A percentile compares a stretch with the other conserved stretches of the same genome.
Evolutionary conservation across 345 rosid species (phyloP).

Genomic region (Laguncularia racemosa): DNA sequence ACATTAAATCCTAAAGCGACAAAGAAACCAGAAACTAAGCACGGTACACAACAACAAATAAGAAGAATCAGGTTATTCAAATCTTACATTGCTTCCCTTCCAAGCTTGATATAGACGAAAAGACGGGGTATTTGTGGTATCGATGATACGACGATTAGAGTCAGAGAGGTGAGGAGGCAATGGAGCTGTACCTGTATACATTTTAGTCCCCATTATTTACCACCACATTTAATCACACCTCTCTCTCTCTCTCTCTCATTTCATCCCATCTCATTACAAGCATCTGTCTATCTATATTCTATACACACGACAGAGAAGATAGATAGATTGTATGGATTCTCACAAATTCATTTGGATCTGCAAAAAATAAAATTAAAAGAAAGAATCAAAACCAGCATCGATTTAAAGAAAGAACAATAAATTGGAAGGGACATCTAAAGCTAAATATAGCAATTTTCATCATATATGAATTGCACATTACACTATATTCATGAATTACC

Average conservation of each 20-base stretch:
- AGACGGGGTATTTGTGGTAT: conserved; percentile 7
- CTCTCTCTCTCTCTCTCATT: neutral
- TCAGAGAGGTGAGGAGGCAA: conserved; percentile 32
- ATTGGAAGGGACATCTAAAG: too few relatives aligned
- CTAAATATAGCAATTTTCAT: too few relatives aligned
- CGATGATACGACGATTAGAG: conserved; percentile 29
- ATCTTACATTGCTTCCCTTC: conserved; percentile 58
- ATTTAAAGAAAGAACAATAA: too few relatives aligned
- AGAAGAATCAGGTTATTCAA: neutral
- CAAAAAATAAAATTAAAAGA: too few relatives aligned
- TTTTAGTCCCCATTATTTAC: conserved; percentile 3
- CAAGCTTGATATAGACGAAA: conserved; percentile 55
- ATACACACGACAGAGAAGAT: too few relatives aligned
- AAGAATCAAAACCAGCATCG: too few relatives aligned
- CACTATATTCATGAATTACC: too few relatives aligned
- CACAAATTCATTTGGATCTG: too few relatives aligned
- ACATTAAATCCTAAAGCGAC: neutral
- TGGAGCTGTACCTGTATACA: conserved; percentile 17
- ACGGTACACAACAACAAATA: neutral
- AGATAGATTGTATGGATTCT: too few relatives aligned
- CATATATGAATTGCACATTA: too few relatives aligned
- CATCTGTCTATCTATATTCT: too few relatives aligned
- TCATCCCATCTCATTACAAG: neutral
- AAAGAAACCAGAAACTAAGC: neutral
- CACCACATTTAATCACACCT: conserved; percentile 9